phyloP scores from a whole-genome alignment of 345 rosid species.

The Microcos paniculata region DNA sequence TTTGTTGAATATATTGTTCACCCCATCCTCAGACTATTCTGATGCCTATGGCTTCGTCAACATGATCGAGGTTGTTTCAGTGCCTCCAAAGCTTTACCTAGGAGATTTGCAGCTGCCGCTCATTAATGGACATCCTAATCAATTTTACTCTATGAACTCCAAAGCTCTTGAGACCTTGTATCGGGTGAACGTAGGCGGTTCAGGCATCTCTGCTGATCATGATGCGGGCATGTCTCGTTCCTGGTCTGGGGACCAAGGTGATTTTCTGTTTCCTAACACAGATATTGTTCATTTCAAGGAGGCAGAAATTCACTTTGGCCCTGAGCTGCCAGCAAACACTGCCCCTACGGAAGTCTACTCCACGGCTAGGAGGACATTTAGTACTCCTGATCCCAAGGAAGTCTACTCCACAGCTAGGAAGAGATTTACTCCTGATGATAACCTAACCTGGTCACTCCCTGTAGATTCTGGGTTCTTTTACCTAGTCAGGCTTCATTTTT shows the following conservation, averaged over 20 bases:
- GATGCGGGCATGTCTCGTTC: constrained; percentile 53
- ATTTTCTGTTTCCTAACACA: constrained; percentile 22
- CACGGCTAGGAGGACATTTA: constrained; percentile 46
- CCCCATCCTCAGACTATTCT: constrained; percentile 34
- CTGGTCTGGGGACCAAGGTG: constrained; percentile 58
- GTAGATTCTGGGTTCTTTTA: constrained; percentile 52
- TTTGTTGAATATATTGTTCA: background rate
- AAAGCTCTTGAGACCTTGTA: constrained; percentile 42
- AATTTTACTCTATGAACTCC: background rate
- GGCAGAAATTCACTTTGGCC: constrained; percentile 2
- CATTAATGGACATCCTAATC: constrained; percentile 32
- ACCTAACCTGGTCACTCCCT: constrained; percentile 48
- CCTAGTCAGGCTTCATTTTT: constrained; percentile 52
- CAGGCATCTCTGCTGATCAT: constrained; percentile 40
- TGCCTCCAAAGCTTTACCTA: constrained; percentile 19
- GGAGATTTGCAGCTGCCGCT: constrained; percentile 12
- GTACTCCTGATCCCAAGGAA: constrained; percentile 17
- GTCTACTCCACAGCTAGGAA: constrained; percentile 7
- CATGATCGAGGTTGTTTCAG: constrained; percentile 46
- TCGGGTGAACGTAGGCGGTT: constrained; percentile 55
- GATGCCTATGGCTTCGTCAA: constrained; percentile 39
- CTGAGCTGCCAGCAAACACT: constrained; percentile 18
- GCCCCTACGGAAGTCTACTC: constrained; percentile 44
- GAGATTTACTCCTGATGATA: background rate
- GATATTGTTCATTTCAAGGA: constrained; percentile 24